Evolutionary conservation across 768 basidiomycete genomes (phyloP).

Genomic region (Podaxis sp.): DNA sequence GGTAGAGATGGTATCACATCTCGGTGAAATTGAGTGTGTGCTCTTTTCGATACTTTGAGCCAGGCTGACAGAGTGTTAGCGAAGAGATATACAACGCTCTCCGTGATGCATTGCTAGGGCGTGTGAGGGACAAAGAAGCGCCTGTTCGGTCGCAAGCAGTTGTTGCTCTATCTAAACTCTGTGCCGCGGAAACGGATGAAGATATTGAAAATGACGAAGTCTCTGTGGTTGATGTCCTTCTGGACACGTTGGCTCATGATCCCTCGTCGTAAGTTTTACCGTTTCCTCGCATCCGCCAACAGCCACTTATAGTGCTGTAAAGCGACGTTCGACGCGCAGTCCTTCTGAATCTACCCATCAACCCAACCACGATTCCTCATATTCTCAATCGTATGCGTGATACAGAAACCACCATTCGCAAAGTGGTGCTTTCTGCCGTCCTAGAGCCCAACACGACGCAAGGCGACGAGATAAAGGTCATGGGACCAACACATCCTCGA

Average conservation of each 20-base stretch:
- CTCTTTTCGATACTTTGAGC: background rate
- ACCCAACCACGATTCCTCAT: slow-evolving; percentile 52
- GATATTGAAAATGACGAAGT: slow-evolving; percentile 52
- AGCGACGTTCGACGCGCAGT: slow-evolving; percentile 88
- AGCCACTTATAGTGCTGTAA: background rate
- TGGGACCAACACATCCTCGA: slow-evolving; percentile 63
- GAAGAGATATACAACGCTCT: slow-evolving; percentile 72
- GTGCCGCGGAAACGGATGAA: slow-evolving; percentile 62
- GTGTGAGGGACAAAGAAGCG: slow-evolving; percentile 78
- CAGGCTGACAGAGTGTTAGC: slow-evolving; percentile 37
- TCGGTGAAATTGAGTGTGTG: slow-evolving; percentile 86
- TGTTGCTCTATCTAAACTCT: slow-evolving; percentile 76
- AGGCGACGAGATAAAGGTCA: slow-evolving; percentile 24
- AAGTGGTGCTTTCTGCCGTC: slow-evolving; percentile 64
- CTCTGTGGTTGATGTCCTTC: slow-evolving; percentile 57
- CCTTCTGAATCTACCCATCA: slow-evolving; percentile 68
- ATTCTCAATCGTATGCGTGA: slow-evolving; percentile 82
- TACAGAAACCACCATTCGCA: slow-evolving; percentile 71
- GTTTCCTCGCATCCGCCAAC: background rate
- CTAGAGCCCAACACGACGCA: slow-evolving; percentile 42
- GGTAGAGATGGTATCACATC: slow-evolving; percentile 73
- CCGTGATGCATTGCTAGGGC: slow-evolving; percentile 62
- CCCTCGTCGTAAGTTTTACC: slow-evolving; percentile 62
- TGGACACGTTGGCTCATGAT: slow-evolving; percentile 70
- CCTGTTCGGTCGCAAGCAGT: slow-evolving; percentile 78